phyloP scores from a whole-genome alignment of 441 rosid species.

The Syzygium syzygioides region DNA sequence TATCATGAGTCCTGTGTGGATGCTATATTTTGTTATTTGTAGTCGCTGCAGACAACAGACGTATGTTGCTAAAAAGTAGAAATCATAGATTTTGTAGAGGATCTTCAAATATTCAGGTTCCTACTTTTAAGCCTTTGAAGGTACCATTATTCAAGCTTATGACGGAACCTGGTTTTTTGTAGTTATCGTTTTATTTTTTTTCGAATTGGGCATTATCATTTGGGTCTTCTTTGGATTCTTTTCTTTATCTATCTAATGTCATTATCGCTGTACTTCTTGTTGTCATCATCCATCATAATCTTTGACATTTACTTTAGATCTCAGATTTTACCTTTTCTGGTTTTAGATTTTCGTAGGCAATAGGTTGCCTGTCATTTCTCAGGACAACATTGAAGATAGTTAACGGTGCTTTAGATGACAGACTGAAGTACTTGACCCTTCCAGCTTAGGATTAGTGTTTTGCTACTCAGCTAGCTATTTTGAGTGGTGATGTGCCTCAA shows the following conservation, averaged over 20 bases:
- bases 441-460: not conserved
- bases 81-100: not conserved
- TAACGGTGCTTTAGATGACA: not conserved
- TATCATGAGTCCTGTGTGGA: not conserved
- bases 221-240: not conserved
- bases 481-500: not conserved
- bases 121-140: not conserved
- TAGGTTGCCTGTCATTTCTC: not conserved
- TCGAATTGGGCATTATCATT: not conserved
- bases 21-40: not conserved
- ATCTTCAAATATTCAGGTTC: not conserved
- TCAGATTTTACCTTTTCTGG: not conserved
- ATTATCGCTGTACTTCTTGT: not conserved
- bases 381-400: not conserved
- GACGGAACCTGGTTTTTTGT: not conserved
- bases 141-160: not conserved
- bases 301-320: not conserved
- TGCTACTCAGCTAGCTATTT: not conserved
- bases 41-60: not conserved
- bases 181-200: not conserved
- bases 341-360: not conserved
- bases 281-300: not conserved
- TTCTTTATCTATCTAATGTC: not conserved
- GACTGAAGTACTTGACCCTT: not conserved
- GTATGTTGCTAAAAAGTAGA: not conserved